These are phyloP conservation scores for Acacia acuminata DNA, from an alignment of 306 rosid genomes.

Conservation along the genomic window DNA sequence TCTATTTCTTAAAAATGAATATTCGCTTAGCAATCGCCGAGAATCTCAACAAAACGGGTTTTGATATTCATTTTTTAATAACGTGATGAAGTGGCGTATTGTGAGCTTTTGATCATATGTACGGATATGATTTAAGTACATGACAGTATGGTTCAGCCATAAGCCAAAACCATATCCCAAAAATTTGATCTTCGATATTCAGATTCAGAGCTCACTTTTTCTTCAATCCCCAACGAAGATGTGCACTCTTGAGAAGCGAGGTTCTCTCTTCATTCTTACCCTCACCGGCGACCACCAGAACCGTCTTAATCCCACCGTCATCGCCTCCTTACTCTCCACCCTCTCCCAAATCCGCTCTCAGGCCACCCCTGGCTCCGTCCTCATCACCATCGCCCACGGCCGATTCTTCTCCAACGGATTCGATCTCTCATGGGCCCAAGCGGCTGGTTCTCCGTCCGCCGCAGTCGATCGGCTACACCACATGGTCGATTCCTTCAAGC, in stretches of 20 bases:
- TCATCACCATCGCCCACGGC: slow-evolving; percentile 64
- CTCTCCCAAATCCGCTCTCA: slow-evolving; percentile 46
- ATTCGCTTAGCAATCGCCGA: no score
- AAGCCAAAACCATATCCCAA: no score
- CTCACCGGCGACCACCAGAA: slow-evolving; percentile 58
- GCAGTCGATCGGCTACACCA: slow-evolving; percentile 38
- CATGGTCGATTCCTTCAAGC: slow-evolving; percentile 46
- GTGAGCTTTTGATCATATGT: no score
- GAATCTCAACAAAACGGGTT: no score
- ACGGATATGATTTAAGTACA: no score
- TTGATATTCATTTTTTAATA: no score
- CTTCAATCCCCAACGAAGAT: neutral
- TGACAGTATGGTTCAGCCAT: no score
- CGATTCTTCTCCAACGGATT: slow-evolving; percentile 72
- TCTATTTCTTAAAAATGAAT: no score
- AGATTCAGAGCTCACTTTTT: neutral
- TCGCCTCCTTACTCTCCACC: slow-evolving; percentile 45
- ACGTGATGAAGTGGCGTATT: no score
- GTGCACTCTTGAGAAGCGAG: slow-evolving; percentile 65
- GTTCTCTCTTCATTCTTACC: slow-evolving; percentile 46
- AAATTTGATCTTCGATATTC: no score
- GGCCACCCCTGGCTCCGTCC: slow-evolving; percentile 52
- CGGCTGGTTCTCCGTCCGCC: slow-evolving; percentile 40
- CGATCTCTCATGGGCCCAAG: slow-evolving; percentile 58
- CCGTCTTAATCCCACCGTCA: slow-evolving; percentile 49